Conservation (phyloP, 179 eudicot species). For the Drosera spatulata region DNA sequence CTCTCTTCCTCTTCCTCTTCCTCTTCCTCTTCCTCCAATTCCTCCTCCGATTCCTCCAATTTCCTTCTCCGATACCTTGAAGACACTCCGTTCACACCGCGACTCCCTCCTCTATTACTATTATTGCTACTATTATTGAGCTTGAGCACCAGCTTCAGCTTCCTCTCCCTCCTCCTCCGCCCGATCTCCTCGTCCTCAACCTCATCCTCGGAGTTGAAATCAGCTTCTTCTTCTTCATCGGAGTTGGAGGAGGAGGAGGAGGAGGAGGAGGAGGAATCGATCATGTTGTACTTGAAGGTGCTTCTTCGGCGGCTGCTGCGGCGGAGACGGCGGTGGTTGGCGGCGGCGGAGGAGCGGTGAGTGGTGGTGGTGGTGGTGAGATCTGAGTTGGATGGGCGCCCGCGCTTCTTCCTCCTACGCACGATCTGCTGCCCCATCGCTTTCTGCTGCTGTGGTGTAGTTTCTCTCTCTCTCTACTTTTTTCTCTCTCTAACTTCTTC, state of each 20-base stretch:
- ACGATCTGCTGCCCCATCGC: slow-evolving; percentile 57
- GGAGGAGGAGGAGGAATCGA: slow-evolving; percentile 18
- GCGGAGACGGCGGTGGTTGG: slow-evolving; percentile 23
- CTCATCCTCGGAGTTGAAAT: slow-evolving; percentile 18
- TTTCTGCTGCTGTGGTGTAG: too few species aligned
- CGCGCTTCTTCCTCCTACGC: slow-evolving; percentile 74
- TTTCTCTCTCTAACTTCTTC: background rate
- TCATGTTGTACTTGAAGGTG: slow-evolving; percentile 42
- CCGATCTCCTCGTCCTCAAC: slow-evolving; percentile 32
- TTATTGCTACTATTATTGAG: slow-evolving; percentile 9
- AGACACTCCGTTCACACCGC: slow-evolving; percentile 19
- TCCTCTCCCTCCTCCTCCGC: slow-evolving; percentile 45
- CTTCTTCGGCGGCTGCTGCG: slow-evolving; percentile 58
- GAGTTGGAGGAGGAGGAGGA: slow-evolving; percentile 10
- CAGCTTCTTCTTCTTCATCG: slow-evolving; percentile 50
- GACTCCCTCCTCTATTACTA: slow-evolving; percentile 1
- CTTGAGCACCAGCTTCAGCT: slow-evolving; percentile 52
- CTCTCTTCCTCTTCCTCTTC: slow-evolving; percentile 16
- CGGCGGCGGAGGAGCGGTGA: background rate
- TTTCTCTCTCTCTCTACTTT: slow-evolving; percentile 12
- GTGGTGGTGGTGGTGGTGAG: slow-evolving; percentile 29
- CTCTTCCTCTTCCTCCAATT: slow-evolving; percentile 8
- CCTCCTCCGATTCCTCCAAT: slow-evolving; percentile 15
- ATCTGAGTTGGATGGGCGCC: slow-evolving; percentile 84
- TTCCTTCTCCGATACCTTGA: slow-evolving; percentile 25